Evolutionary conservation across 352 stramenopile genomes (phyloP).

Genomic region (Phytophthora pistaciae): DNA sequence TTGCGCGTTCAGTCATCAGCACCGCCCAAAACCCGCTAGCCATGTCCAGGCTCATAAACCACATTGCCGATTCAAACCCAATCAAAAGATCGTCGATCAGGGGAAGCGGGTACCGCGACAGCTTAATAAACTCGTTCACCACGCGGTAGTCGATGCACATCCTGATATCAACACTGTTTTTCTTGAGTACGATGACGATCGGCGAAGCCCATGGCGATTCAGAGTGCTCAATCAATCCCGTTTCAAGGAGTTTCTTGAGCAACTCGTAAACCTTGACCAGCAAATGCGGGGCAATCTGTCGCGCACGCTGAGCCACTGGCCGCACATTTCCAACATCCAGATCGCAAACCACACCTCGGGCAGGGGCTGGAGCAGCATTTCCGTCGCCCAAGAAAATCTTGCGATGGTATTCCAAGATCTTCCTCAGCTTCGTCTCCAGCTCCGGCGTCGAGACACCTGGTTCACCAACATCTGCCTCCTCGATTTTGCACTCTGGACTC

Average conservation of each 20-base stretch:
- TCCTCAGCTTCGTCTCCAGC: too few relatives aligned
- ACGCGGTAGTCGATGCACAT: slow-evolving; percentile 4
- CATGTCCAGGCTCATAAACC: too few relatives aligned
- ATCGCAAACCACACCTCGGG: neutral
- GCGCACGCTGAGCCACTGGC: neutral
- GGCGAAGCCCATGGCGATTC: slow-evolving; percentile 1
- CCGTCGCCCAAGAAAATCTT: too few relatives aligned
- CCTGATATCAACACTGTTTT: neutral
- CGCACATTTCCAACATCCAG: neutral
- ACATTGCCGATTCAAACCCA: too few relatives aligned
- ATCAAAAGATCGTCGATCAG: too few relatives aligned
- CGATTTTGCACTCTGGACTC: neutral
- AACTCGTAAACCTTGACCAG: neutral
- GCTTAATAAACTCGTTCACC: slow-evolving; percentile 1
- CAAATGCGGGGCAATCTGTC: neutral
- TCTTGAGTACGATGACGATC: slow-evolving; percentile 5
- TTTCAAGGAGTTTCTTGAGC: slow-evolving; percentile 5
- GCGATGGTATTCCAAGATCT: too few relatives aligned
- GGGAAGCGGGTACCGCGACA: too few relatives aligned
- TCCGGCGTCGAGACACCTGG: too few relatives aligned
- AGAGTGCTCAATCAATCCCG: slow-evolving; percentile 3
- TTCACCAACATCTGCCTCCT: too few relatives aligned
- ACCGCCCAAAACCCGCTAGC: too few relatives aligned
- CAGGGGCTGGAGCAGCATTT: neutral
- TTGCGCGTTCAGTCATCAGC: too few relatives aligned